Evolutionary conservation across 495 filamentous ascomycete genomes (phyloP).

Genomic region (Apodospora peruviana): DNA sequence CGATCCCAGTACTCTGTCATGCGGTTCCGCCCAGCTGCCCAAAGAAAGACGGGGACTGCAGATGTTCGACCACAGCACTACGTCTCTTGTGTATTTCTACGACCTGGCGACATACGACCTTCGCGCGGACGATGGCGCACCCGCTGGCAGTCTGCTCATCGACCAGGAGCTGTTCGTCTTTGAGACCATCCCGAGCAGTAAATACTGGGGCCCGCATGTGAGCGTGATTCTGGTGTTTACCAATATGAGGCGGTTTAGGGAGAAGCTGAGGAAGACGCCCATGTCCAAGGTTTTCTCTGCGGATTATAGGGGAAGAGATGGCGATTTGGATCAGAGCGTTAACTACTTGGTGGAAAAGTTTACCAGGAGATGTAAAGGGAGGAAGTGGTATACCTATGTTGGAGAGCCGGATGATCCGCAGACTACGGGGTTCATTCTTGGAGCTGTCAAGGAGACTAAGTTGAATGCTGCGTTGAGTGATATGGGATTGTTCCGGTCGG

Average conservation of each 20-base stretch:
- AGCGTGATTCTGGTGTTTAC: conserved; percentile 1
- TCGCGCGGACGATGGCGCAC: no score
- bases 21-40: not conserved
- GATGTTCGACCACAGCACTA: not conserved
- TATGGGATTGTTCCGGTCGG: not conserved
- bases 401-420: conserved; percentile 3
- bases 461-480: conserved; percentile 2
- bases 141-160: not conserved
- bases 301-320: not conserved
- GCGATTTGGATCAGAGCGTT: not conserved
- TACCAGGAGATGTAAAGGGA: not conserved
- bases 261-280: not conserved
- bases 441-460: conserved; percentile 9
- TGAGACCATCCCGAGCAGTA: not conserved
- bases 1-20: not conserved
- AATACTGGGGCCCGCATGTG: not conserved
- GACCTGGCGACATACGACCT: conserved; percentile 6
- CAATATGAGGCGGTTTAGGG: conserved; percentile 1
- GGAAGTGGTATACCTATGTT: conserved; percentile 4
- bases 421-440: conserved; percentile 2
- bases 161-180: not conserved
- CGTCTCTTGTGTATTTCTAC: not conserved
- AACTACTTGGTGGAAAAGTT: conserved; percentile 5
- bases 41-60: not conserved
- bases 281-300: not conserved